A percentile compares a stretch with the other conserved stretches of the same genome.
Conservation (phyloP, 2,329 filamentous ascomycete species). For the Cladophialophora bantiana region DNA sequence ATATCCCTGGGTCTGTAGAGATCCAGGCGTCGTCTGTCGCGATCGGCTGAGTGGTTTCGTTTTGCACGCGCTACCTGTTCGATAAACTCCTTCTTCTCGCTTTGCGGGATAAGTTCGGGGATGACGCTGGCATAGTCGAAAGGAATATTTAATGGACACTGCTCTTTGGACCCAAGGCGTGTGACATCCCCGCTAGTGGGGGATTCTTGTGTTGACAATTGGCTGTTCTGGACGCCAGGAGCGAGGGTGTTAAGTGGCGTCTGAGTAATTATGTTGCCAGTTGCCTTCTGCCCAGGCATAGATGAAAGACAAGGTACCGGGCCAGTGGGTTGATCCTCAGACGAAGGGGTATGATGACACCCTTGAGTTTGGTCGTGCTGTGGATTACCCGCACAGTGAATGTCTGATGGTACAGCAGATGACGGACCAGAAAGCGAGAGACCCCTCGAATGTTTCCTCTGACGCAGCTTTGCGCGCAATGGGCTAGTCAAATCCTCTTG, state of each 20-base stretch:
- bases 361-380: neutral
- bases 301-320: neutral
- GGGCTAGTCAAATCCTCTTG: constrained; percentile 7
- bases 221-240: neutral
- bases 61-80: neutral
- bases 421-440: neutral
- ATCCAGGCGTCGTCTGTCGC: neutral
- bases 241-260: neutral
- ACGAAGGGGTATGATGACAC: neutral
- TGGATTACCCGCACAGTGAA: neutral
- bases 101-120: constrained; percentile 26
- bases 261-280: neutral
- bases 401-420: neutral
- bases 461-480: constrained; percentile 12
- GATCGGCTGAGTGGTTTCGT: neutral
- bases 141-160: neutral
- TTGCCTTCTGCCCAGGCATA: neutral
- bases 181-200: neutral
- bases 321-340: neutral
- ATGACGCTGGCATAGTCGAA: constrained; percentile 31
- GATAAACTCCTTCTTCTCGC: constrained; percentile 27
- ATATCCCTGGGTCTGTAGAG: neutral
- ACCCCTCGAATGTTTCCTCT: neutral
- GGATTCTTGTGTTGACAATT: neutral
- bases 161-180: neutral